Percentiles rank a stretch among this genome's conserved stretches.
These are phyloP conservation scores for Candida ficus DNA, from an alignment of 805 yeast genomes.

Conservation along the genomic window DNA sequence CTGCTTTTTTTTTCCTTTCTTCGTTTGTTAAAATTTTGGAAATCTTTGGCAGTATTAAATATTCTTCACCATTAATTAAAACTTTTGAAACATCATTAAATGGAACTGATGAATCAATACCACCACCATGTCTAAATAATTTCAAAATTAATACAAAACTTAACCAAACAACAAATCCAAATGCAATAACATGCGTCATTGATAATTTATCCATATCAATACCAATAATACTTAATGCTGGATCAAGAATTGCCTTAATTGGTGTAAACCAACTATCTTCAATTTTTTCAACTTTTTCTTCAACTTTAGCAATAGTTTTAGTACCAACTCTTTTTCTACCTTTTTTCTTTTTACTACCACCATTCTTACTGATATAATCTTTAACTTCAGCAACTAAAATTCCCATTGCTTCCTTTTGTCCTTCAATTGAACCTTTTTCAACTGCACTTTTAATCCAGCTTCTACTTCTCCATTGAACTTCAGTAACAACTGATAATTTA, in stretches of 20 bases:
- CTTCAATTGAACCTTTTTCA: slow-evolving; percentile 71
- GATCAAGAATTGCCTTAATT: background rate
- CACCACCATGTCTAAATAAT: too few species aligned
- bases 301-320: background rate
- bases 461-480: slow-evolving; percentile 66
- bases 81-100: slow-evolving; percentile 12
- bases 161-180: background rate
- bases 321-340: slow-evolving; percentile 3
- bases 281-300: background rate
- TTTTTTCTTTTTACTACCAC: slow-evolving; percentile 15
- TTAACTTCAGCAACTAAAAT: slow-evolving; percentile 39
- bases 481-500: slow-evolving; percentile 47
- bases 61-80: slow-evolving; percentile 21
- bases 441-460: slow-evolving; percentile 74
- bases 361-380: slow-evolving; percentile 22
- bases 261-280: background rate
- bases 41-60: slow-evolving; percentile 18
- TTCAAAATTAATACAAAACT: too few species aligned
- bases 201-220: background rate
- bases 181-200: background rate
- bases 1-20: slow-evolving; percentile 7
- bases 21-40: slow-evolving; percentile 8
- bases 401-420: slow-evolving; percentile 57
- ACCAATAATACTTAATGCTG: background rate
- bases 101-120: background rate